Evolutionary conservation across 345 rosid species (phyloP), one percentile per base, ranked within the genome.

Genomic region (Euphorbia lathyris): DNA sequence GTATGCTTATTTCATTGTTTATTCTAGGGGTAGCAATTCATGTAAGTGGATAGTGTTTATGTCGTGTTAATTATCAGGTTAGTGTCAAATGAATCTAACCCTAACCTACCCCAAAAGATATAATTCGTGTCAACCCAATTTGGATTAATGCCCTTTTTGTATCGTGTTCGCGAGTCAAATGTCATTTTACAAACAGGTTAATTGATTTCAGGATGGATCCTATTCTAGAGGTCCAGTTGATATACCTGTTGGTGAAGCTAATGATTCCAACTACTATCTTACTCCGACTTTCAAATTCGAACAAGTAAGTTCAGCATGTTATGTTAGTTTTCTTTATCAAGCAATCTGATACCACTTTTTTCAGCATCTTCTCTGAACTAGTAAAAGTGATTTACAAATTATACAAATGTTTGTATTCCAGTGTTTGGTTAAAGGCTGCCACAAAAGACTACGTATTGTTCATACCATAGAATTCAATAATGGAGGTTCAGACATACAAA

Each of bases 361-460:
- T 16, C 14, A 26, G 29, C 51, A 69, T 30, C 48, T 19, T 17
- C 9, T 5, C 30, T 66, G 22, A 9, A 1, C 4, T 34, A 26
- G 59, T 19, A 22, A 6, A 53, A 30, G 10, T 27, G 3, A 27
- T 26, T 71, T 62, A 58, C 62, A 17, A 34, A 36, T 43, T 62
- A 67, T 40, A 53, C 48, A 36, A 36, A 60, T 2, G 65, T 68
- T 47, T 22, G 53, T 50, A 63, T 42, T 67, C 63, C 43, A 94
- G 97, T 91, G 97, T 77, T 72, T 94, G 87, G 98, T 94, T 62
- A 94, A 91, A 83, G 96, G 98, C 69, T 94, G 97, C 78, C 97
- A 91, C 83, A 94, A 88, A 81, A 87, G 97, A 82, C 88, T 94
- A 29, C 88, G 98, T 9, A 84, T 89, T 72, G 87, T 91, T 66